Evolutionary conservation across 192 early-diverging fungal species (phyloP).

Genomic region (Coemansia sp.): DNA sequence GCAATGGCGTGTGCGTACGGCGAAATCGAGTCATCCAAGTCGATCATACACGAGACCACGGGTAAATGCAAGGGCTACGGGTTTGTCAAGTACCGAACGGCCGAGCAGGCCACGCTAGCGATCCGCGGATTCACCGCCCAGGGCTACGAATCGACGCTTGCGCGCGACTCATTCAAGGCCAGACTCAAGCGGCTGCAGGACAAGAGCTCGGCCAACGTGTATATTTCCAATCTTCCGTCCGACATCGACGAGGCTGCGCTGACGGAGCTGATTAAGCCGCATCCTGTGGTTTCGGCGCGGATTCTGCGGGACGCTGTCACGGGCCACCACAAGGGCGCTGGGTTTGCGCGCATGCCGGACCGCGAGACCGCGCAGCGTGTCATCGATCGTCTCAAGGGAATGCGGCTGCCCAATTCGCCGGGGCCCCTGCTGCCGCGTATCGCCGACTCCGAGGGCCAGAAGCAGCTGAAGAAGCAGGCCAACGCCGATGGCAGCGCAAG

Average conservation of each 20-base stretch:
- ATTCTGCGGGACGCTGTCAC: constrained; percentile 72
- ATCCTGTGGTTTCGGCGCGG: constrained; percentile 67
- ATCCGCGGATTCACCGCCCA: constrained; percentile 66
- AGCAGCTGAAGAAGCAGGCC: constrained; percentile 70
- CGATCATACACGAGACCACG: constrained; percentile 79
- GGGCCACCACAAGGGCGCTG: constrained; percentile 72
- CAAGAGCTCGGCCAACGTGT: constrained; percentile 76
- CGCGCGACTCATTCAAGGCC: constrained; percentile 74
- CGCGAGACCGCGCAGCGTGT: constrained; percentile 66
- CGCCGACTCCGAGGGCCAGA: constrained; percentile 78
- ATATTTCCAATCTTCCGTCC: constrained; percentile 80
- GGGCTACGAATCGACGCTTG: constrained; percentile 77
- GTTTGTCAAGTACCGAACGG: constrained; percentile 82
- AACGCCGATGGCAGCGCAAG: too few relatives aligned
- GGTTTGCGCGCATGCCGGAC: constrained; percentile 75
- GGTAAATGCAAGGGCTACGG: constrained; percentile 88
- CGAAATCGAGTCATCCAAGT: constrained; percentile 75
- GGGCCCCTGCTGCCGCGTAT: constrained; percentile 76
- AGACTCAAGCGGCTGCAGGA: constrained; percentile 73
- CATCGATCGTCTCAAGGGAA: constrained; percentile 69
- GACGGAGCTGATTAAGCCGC: constrained; percentile 65
- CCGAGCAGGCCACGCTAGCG: constrained; percentile 64
- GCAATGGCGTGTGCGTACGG: constrained; percentile 70
- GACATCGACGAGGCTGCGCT: constrained; percentile 71
- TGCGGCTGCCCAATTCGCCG: constrained; percentile 59